Evolutionary conservation across 345 rosid species (phyloP).

Genomic region (Aurinia saxatilis): DNA sequence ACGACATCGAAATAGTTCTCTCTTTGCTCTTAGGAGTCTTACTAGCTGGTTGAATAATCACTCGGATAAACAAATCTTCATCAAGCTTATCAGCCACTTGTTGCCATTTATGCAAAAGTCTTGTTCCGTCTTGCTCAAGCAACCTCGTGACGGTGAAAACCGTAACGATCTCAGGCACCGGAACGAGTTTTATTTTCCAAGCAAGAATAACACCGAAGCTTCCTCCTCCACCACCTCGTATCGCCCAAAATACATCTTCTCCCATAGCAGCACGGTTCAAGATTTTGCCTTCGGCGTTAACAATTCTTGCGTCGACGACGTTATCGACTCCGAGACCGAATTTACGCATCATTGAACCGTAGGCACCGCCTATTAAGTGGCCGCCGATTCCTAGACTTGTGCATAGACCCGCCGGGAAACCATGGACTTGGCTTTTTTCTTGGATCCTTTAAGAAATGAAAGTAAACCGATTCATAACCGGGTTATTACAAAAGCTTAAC

Average conservation of each 20-base stretch:
- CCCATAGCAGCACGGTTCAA: slow-evolving; percentile 61
- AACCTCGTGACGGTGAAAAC: slow-evolving; percentile 49
- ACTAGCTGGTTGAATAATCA: slow-evolving; percentile 28
- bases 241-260: slow-evolving; percentile 70
- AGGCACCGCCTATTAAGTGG: slow-evolving; percentile 61
- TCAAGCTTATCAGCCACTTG: slow-evolving; percentile 49
- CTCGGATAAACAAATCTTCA: slow-evolving; percentile 55
- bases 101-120: slow-evolving; percentile 47
- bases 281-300: slow-evolving; percentile 46
- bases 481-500: not conserved
- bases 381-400: slow-evolving; percentile 62
- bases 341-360: slow-evolving; percentile 71
- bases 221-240: slow-evolving; percentile 69
- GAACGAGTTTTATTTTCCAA: slow-evolving; percentile 61
- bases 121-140: slow-evolving; percentile 41
- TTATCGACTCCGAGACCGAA: slow-evolving; percentile 76
- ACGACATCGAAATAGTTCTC: slow-evolving; percentile 34
- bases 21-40: slow-evolving; percentile 22
- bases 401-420: slow-evolving; percentile 72
- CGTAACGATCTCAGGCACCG: slow-evolving; percentile 52
- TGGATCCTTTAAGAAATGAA: slow-evolving; percentile 32
- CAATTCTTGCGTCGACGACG: slow-evolving; percentile 61
- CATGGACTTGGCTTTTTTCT: slow-evolving; percentile 52
- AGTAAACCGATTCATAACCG: not conserved
- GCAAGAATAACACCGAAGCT: slow-evolving; percentile 58